phyloP scores from a whole-genome alignment of 2,329 filamentous ascomycete species.

The Talaromyces marneffei region DNA sequence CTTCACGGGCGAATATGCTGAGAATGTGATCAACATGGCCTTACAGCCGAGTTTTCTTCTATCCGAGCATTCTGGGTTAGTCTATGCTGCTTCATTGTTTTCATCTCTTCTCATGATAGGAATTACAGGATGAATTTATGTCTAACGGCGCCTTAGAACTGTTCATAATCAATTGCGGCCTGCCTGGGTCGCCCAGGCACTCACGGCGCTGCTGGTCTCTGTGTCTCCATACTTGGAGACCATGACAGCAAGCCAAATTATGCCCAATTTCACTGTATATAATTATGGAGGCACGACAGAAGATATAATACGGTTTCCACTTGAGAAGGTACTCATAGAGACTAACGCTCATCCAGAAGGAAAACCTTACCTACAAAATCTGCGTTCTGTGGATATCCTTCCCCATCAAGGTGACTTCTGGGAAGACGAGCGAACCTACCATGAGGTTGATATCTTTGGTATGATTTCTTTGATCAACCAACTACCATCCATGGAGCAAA shows the following conservation, averaged over 20 bases:
- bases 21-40: conserved; percentile 19
- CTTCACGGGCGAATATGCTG: conserved; percentile 10
- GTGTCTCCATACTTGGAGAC: conserved; percentile 19
- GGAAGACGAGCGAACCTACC: conserved; percentile 12
- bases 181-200: conserved; percentile 17
- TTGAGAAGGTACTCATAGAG: conserved; percentile 13
- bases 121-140: not conserved
- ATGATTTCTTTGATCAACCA: conserved; percentile 14
- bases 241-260: conserved; percentile 13
- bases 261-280: not conserved
- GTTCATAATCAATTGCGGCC: not conserved
- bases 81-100: not conserved
- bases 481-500: conserved; percentile 19
- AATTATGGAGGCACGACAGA: not conserved
- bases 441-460: conserved; percentile 14
- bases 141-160: not conserved
- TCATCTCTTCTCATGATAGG: not conserved
- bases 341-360: conserved; percentile 5
- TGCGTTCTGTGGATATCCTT: conserved; percentile 17
- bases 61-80: not conserved
- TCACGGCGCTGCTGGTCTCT: conserved; percentile 19
- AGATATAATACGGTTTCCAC: conserved; percentile 11
- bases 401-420: not conserved
- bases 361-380: conserved; percentile 15
- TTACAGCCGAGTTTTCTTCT: conserved; percentile 13